phyloP scores from a whole-genome alignment of 176 grass and related monocot genomes.

The Eleusine indica region DNA sequence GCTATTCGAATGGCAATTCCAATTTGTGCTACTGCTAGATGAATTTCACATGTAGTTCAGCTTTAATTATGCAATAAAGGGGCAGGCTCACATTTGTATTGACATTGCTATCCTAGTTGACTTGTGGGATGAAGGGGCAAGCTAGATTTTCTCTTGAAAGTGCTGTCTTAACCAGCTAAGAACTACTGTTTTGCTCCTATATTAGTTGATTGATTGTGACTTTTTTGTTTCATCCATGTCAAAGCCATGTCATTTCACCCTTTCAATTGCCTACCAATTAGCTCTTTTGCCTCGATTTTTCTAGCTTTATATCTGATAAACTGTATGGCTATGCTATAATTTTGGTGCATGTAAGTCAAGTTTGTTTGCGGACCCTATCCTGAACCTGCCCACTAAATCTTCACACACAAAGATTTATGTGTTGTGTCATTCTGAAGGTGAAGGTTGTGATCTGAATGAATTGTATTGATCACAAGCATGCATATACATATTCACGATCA shows the following conservation, averaged over 20 bases:
- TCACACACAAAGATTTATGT: not conserved
- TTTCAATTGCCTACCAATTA: not conserved
- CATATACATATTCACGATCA: too few relatives aligned
- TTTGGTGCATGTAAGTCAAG: not conserved
- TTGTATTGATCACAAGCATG: not conserved
- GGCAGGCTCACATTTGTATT: not conserved
- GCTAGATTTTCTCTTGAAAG: conserved; percentile 16
- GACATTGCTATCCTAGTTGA: not conserved
- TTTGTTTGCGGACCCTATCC: not conserved
- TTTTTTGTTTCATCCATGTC: not conserved
- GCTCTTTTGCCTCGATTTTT: not conserved
- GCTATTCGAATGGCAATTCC: not conserved
- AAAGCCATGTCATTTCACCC: not conserved
- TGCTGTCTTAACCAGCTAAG: conserved; percentile 1
- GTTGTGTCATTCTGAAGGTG: not conserved
- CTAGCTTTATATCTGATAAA: not conserved
- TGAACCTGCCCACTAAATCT: not conserved
- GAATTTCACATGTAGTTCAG: not conserved
- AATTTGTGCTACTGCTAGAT: not conserved
- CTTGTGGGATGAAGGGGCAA: not conserved
- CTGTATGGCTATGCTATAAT: not conserved
- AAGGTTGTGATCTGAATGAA: not conserved
- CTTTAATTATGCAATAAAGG: not conserved
- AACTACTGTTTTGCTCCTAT: not conserved
- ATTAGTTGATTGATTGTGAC: conserved; percentile 19